phyloP scores from a whole-genome alignment of 2,329 filamentous ascomycete species.

The Claviceps monticola region DNA sequence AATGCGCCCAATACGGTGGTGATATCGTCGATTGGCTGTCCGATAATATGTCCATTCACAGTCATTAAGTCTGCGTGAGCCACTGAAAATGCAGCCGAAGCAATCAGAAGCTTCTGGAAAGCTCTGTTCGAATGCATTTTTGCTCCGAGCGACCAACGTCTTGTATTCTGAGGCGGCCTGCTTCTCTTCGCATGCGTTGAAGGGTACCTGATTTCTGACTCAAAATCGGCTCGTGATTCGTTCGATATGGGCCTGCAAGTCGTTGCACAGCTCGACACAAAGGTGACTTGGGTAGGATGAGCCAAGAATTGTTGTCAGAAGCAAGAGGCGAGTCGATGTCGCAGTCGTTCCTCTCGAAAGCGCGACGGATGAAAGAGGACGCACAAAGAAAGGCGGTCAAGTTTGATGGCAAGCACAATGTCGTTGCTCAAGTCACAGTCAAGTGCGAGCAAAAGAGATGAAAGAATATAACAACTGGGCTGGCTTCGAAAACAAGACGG shows the following conservation, averaged over 20 bases:
- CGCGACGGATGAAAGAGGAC: background rate
- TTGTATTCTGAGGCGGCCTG: background rate
- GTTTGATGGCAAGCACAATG: background rate
- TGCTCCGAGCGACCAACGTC: background rate
- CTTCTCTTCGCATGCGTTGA: background rate
- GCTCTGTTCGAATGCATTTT: slow-evolving; percentile 34
- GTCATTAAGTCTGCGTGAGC: slow-evolving; percentile 28
- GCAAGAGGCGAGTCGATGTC: background rate
- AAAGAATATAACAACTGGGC: background rate
- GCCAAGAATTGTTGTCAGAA: background rate
- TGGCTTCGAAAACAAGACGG: background rate
- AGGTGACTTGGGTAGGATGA: background rate
- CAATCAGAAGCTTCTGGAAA: slow-evolving; percentile 33
- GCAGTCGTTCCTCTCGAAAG: background rate
- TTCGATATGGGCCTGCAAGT: background rate
- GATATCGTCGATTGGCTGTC: slow-evolving; percentile 11
- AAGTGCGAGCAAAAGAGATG: background rate
- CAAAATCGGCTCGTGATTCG: background rate
- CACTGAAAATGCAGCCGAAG: slow-evolving; percentile 31
- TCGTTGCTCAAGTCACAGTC: background rate
- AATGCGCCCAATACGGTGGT: background rate
- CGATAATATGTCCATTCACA: slow-evolving; percentile 8
- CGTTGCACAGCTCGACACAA: background rate
- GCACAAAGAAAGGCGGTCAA: background rate
- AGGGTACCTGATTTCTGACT: background rate